A percentile compares a stretch with the other conserved stretches of the same genome.
These are phyloP conservation scores for Bacterosira constricta DNA, from an alignment of 108 stramenopile species.

Conservation along the genomic window DNA sequence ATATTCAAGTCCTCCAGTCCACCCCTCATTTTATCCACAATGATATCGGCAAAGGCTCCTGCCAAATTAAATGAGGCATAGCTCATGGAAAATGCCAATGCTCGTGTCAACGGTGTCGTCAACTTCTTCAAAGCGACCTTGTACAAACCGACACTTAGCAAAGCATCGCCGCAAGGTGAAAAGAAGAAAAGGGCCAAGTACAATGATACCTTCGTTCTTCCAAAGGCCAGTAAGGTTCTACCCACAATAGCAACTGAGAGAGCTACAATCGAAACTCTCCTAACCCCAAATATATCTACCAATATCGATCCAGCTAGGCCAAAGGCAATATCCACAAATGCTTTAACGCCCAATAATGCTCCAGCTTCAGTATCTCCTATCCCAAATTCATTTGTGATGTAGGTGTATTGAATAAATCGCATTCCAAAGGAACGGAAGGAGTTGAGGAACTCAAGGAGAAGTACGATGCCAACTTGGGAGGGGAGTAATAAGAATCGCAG, in stretches of 20 bases:
- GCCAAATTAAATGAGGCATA: slow-evolving; percentile 38
- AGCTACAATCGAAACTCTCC: slow-evolving; percentile 17
- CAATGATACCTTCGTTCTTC: slow-evolving; percentile 1
- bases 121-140: slow-evolving; percentile 48
- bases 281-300: slow-evolving; percentile 37
- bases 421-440: slow-evolving; percentile 44
- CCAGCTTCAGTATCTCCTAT: slow-evolving; percentile 20
- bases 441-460: slow-evolving; percentile 38
- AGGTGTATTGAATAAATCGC: slow-evolving; percentile 31
- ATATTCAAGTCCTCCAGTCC: slow-evolving; percentile 8
- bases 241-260: slow-evolving; percentile 31
- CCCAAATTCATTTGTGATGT: slow-evolving; percentile 46
- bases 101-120: slow-evolving; percentile 38
- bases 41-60: slow-evolving; percentile 28
- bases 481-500: slow-evolving; percentile 23
- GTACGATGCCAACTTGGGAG: slow-evolving; percentile 3
- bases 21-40: slow-evolving; percentile 30
- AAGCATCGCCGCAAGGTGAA: slow-evolving; percentile 41
- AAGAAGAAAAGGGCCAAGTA: slow-evolving; percentile 21
- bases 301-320: slow-evolving; percentile 24
- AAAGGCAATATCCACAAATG: slow-evolving; percentile 30
- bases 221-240: slow-evolving; percentile 36
- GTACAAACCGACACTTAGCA: slow-evolving; percentile 42
- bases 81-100: slow-evolving; percentile 32
- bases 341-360: slow-evolving; percentile 30